These are phyloP conservation scores for Tylopilus intermedius DNA, from an alignment of 768 basidiomycete species.

Conservation along the genomic window DNA sequence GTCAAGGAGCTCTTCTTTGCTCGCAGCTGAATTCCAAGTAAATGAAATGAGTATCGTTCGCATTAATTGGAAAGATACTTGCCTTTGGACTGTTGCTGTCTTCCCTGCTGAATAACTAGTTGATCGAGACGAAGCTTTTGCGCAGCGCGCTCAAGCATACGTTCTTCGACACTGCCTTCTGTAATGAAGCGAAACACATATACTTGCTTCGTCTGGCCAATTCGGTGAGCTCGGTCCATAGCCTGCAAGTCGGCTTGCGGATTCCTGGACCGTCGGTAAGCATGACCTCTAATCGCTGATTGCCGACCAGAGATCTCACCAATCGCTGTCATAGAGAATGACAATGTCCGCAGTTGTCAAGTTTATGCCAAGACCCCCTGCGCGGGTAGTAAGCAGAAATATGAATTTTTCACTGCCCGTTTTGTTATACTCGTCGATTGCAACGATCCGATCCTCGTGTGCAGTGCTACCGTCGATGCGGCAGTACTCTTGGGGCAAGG, in stretches of 20 bases:
- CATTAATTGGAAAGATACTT: constrained; percentile 16
- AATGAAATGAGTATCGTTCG: background rate
- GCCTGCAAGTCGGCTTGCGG: constrained; percentile 98
- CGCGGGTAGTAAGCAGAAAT: constrained; percentile 93
- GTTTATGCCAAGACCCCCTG: constrained; percentile 96
- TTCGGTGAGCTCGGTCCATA: constrained; percentile 96
- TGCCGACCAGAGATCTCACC: constrained; percentile 43
- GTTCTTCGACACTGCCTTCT: constrained; percentile 85
- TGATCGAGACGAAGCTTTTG: constrained; percentile 95
- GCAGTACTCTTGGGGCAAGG: constrained; percentile 68
- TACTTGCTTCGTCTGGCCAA: constrained; percentile 90
- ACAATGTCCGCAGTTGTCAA: constrained; percentile 93
- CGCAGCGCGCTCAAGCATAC: constrained; percentile 85
- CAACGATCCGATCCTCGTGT: constrained; percentile 91
- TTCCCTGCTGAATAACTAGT: constrained; percentile 93
- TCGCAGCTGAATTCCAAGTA: constrained; percentile 54
- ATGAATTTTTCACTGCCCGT: constrained; percentile 93
- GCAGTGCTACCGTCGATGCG: constrained; percentile 94
- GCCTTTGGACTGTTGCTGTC: constrained; percentile 78
- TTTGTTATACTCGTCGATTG: constrained; percentile 97
- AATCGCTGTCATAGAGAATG: constrained; percentile 93
- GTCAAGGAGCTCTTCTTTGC: constrained; percentile 93
- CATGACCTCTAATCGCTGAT: background rate
- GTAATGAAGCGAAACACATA: constrained; percentile 85
- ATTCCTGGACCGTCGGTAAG: constrained; percentile 56